Base-by-base conservation (phyloP, 1,284 basidiomycete species). In the Cutaneotrichosporon curvatum region DNA sequence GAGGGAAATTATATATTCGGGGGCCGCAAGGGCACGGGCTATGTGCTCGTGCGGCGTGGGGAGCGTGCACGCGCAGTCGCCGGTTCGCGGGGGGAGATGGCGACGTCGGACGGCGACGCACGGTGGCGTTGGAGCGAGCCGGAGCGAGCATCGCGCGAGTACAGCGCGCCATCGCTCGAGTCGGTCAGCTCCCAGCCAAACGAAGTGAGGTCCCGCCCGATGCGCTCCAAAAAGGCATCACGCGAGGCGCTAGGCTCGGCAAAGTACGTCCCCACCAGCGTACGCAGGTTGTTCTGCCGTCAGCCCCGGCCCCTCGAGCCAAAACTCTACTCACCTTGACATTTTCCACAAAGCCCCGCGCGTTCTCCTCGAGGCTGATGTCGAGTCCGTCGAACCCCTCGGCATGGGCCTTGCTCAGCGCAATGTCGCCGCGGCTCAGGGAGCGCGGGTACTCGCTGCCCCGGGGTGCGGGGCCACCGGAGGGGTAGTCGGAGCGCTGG, bases 241-340 rank as follows among this genome's bases (percentile, higher is more conserved):
- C 65, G 53, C 22, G 54, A 49, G 3, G 55, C 40, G 7, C 53
- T 45, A 23, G 58, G 51, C 19, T 60, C 50, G 2, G 53, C 50
- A 44, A 63, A 68, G 48, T 61, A 62, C 19, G 57, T 60, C 14
- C 43, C 43, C 10, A 65, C 53, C 16, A 70, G 56, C 3, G 55
- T 55, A 34, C 56, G 55, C 1, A 67, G 48, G 42, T 70, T 70
- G 19, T 56, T 53, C 64, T 67, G 43, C 15, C 1, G 39, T 52
- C 23, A 45, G 37, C 34, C 22, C 14, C 11, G 8, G 16, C n/a
- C n/a, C n/a, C n/a, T n/a, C 20, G 19, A 14, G 7, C n/a, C 3
- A 12, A 23, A 46, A 18, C 40, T 15, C 32, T 15, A 55, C 72
- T 61, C 53, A 80, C 80, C 50, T 56, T 59, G 47, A 70, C 65